A percentile compares a stretch with the other conserved stretches of the same genome.
Conservation (phyloP, 805 yeast species). For the Ogataea methylovora region DNA sequence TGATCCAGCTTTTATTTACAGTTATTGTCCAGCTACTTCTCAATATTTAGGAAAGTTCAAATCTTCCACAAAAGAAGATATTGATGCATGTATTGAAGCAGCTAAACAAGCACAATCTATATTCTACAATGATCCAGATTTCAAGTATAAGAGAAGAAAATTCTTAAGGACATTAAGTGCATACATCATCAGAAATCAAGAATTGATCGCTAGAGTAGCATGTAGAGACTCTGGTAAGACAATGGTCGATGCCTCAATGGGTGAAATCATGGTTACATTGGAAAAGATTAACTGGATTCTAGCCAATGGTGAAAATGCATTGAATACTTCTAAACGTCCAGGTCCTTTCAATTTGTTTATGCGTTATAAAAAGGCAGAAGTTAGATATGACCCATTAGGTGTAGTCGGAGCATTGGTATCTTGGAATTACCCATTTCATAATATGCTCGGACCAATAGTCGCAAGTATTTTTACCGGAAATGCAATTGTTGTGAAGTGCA, state of each 20-base stretch:
- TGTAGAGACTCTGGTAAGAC: constrained; percentile 97
- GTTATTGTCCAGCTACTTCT: constrained; percentile 95
- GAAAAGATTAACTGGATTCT: constrained; percentile 91
- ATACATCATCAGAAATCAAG: constrained; percentile 75
- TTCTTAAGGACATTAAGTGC: constrained; percentile 65
- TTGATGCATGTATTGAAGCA: constrained; percentile 52
- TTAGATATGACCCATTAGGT: constrained; percentile 87
- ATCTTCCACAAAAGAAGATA: constrained; percentile 59
- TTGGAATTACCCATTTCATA: constrained; percentile 98
- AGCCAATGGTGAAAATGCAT: constrained; percentile 67
- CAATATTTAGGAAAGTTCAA: constrained; percentile 71
- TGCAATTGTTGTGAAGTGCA: constrained; percentile 85
- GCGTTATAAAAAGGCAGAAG: constrained; percentile 89
- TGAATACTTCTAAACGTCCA: constrained; percentile 68
- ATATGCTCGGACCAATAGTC: constrained; percentile 84
- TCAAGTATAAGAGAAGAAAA: constrained; percentile 48
- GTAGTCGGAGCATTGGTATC: constrained; percentile 86
- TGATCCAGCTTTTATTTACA: constrained; percentile 65
- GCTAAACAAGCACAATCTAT: constrained; percentile 48
- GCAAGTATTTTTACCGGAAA: constrained; percentile 90
- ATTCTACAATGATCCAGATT: constrained; percentile 49
- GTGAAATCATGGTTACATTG: constrained; percentile 90
- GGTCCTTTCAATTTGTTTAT: constrained; percentile 83
- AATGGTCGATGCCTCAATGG: constrained; percentile 92
- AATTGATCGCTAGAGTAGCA: constrained; percentile 81